Evolutionary conservation across 1,139 yeast genomes (phyloP), one percentile per base, ranked within the genome.

Genomic region (Debaryomyces udenii): DNA sequence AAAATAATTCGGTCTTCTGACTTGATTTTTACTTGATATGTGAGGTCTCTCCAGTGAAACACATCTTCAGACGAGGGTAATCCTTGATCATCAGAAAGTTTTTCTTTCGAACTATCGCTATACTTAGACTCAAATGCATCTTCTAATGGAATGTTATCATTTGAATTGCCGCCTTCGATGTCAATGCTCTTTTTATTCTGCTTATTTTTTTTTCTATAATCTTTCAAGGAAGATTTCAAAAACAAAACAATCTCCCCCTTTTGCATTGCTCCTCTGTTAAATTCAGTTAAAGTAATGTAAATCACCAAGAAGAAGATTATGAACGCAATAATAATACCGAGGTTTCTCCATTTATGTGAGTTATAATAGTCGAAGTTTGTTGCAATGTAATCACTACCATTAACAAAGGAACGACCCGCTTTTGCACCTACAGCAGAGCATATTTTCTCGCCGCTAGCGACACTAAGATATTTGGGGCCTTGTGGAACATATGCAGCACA

Each of bases 201-300:
- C 14, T 43, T 22, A 7, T 22, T 22, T 6, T 7, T 22, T 22
- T 22, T 22, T 22, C 9, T 9, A 22, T 11, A 6, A 11, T 16
- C 14, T 27, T 31, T 31, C 15, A 31, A 31, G 3, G 34, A 24
- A 3, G 11, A 14, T 22, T 18, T 51, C 46, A 81, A 83, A 70
- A 81, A 88, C 33, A 86, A 76, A 44, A 86, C 70, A 41, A 86
- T 76, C 65, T 88, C 96, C 66, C 96, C 96, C 67, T 82, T 85
- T 59, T 87, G 89, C 65, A 81, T 78, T 16, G 87, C 80, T 59
- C 90, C 88, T 55, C 81, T 84, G 54, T 83, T 83, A 46, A 64
- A 64, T 64, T 84, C 90, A 46, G 81, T 78, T 45, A 81, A 71
- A 9, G 68, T 33, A 52, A 87, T 61, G 55, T 84, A 82, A n/a